These are phyloP conservation scores for Blumeria hordei DNA, from an alignment of 2,329 filamentous ascomycete genomes.

Conservation along the genomic window DNA sequence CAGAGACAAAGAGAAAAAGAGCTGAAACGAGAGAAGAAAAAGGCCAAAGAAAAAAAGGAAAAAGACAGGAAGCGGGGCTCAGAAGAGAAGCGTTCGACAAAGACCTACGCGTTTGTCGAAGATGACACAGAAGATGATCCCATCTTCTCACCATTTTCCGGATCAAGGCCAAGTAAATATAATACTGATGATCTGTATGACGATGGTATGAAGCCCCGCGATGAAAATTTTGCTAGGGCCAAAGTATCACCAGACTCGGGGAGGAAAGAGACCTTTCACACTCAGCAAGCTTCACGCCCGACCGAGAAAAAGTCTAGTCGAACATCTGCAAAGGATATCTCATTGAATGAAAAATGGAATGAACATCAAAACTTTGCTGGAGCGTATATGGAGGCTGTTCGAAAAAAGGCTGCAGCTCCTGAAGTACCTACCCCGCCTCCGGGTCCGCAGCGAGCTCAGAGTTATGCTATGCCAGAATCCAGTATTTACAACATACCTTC, in stretches of 20 bases:
- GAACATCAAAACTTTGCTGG: slow-evolving; percentile 10
- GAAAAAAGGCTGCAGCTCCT: slow-evolving; percentile 6
- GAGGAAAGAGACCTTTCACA: no score
- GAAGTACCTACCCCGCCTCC: slow-evolving; percentile 5
- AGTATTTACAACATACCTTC: slow-evolving; percentile 6
- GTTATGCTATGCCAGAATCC: slow-evolving; percentile 8
- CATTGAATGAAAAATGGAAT: slow-evolving; percentile 9
- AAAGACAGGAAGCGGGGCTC: slow-evolving; percentile 17
- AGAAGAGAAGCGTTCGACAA: slow-evolving; percentile 12
- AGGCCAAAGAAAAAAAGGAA: slow-evolving; percentile 16
- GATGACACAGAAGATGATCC: slow-evolving; percentile 9
- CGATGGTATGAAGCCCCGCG: slow-evolving; percentile 5
- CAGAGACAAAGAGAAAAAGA: slow-evolving; percentile 14
- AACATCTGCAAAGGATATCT: slow-evolving; percentile 4
- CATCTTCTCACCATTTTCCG: slow-evolving; percentile 5
- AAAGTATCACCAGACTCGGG: not conserved
- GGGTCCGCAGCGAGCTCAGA: slow-evolving; percentile 11
- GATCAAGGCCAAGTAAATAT: slow-evolving; percentile 8
- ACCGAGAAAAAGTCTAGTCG: slow-evolving; percentile 1
- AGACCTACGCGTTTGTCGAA: slow-evolving; percentile 8
- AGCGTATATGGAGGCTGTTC: slow-evolving; percentile 14
- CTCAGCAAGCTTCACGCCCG: not conserved
- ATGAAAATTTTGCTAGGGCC: slow-evolving; percentile 5
- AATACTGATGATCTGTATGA: slow-evolving; percentile 5
- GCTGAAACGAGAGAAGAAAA: slow-evolving; percentile 10